Evolutionary conservation across 2,329 filamentous ascomycete species (phyloP).

Genomic region (Botryosphaeria agaves): DNA sequence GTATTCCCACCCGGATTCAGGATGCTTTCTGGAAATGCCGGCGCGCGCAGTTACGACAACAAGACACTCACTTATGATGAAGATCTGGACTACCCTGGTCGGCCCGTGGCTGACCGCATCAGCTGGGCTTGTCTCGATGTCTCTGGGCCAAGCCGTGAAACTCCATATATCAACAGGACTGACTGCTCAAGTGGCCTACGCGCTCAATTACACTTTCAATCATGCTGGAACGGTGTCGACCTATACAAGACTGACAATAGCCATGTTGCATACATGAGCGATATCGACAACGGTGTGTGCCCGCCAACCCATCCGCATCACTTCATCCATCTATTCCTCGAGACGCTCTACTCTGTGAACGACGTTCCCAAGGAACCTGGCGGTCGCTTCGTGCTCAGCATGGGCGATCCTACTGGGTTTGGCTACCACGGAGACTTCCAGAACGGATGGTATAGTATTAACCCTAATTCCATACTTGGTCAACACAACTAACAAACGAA

Average conservation of each 20-base stretch:
- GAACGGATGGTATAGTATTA: conserved; percentile 28
- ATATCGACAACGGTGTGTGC: conserved; percentile 23
- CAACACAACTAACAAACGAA: too few species aligned
- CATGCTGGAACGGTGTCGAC: conserved; percentile 19
- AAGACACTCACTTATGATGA: conserved; percentile 15
- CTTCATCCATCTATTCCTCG: conserved; percentile 23
- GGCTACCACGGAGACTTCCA: conserved; percentile 37
- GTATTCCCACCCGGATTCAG: conserved; percentile 9
- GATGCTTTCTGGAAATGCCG: conserved; percentile 15
- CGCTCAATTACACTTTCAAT: conserved; percentile 20
- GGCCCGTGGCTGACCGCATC: conserved; percentile 15
- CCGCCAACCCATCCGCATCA: conserved; percentile 19
- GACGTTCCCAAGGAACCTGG: conserved; percentile 11
- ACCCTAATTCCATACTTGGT: too few species aligned
- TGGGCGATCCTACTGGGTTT: conserved; percentile 32
- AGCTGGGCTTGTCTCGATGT: conserved; percentile 13
- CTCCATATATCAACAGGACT: conserved; percentile 13
- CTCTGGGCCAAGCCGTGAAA: conserved; percentile 10
- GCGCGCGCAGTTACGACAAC: conserved; percentile 13
- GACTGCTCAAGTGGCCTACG: conserved; percentile 17
- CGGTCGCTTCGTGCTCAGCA: conserved; percentile 27
- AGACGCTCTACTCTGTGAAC: conserved; percentile 17
- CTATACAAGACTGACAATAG: conserved; percentile 20
- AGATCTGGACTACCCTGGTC: conserved; percentile 14
- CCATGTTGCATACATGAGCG: conserved; percentile 22